Evolutionary conservation across 1,139 yeast species (phyloP), one percentile per base, ranked within the genome.

Genomic region (Suhomyces kunorum): DNA sequence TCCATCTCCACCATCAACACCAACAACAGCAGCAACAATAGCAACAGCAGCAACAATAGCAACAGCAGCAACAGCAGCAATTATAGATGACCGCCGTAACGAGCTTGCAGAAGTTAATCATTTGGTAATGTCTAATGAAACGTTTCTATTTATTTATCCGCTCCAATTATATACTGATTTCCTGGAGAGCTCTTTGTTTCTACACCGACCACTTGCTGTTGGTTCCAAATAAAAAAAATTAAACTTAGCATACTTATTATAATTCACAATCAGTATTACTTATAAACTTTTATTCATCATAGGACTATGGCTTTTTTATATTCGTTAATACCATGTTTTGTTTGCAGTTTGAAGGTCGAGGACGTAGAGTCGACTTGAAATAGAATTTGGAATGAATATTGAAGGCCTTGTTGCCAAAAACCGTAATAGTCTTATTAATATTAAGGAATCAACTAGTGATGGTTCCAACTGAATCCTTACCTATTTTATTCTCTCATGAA

Each of bases 231-330:
- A 36, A 29, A 32, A 32, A 35, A 34, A 31, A 41, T n/a, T n/a
- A n/a, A n/a, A n/a, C n/a, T 23, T 42, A 38, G 45, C 45, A 42
- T 42, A 34, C 39, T 34, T 33, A 35, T 33, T 41, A 41, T 38
- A 41, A 27, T 42, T 42, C 45, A 38, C 30, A 34, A 36, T 42
- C 41, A 42, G 45, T 42, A 42, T 42, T 42, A 42, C 33, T 35
- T 42, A 42, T 38, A 42, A 20, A 32, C 36, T 36, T 40, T 25
- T 17, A 20, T 15, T 27, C 39, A 28, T 32, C 26, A 31, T 36
- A 37, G 36, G 33, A 32, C 36, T 28, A 28, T 27, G 38, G 38
- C 22, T 16, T 30, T 30, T 30, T 30, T 29, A 29, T 35, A 35
- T 29, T 16, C 33, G 32, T 29, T 26, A 26, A 33, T 33, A 18